Evolutionary conservation across 2,329 filamentous ascomycete species (phyloP).

Genomic region (Colletotrichum simmondsii): DNA sequence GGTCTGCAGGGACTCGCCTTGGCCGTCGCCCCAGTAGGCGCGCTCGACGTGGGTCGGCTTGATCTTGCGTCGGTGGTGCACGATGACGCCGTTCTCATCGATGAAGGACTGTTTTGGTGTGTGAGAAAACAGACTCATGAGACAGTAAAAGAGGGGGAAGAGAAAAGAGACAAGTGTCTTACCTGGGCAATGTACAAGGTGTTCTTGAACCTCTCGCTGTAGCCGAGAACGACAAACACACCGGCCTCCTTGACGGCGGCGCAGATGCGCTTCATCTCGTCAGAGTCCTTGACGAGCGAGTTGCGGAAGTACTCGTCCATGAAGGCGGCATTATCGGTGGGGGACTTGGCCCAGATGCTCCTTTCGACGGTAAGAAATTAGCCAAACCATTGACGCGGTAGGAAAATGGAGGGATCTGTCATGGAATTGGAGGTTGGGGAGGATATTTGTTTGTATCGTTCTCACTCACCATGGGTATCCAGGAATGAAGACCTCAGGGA

Average conservation of each 20-base stretch:
- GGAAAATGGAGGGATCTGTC: too few species aligned
- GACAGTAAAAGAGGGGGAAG: background rate
- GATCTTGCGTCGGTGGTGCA: constrained; percentile 60
- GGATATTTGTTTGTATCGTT: too few species aligned
- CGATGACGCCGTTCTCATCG: constrained; percentile 55
- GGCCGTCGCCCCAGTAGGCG: constrained; percentile 64
- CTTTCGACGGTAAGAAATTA: constrained; percentile 29
- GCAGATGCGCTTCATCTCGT: constrained; percentile 55
- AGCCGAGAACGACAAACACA: constrained; percentile 58
- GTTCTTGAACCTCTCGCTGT: constrained; percentile 57
- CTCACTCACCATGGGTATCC: constrained; percentile 56
- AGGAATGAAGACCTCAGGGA: constrained; percentile 57
- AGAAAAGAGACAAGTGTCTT: background rate
- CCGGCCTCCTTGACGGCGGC: constrained; percentile 57
- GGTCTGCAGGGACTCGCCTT: constrained; percentile 64
- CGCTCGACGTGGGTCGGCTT: constrained; percentile 62
- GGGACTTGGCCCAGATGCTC: constrained; percentile 43
- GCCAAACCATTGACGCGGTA: background rate
- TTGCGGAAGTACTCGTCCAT: constrained; percentile 58
- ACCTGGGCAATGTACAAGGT: constrained; percentile 59
- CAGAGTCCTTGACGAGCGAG: constrained; percentile 50
- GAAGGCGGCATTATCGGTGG: constrained; percentile 47
- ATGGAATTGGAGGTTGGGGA: too few species aligned
- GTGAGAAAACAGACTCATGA: background rate
- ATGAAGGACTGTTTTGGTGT: constrained; percentile 55